Conservation (phyloP, 768 basidiomycete species). For the Lentinula boryana region DNA sequence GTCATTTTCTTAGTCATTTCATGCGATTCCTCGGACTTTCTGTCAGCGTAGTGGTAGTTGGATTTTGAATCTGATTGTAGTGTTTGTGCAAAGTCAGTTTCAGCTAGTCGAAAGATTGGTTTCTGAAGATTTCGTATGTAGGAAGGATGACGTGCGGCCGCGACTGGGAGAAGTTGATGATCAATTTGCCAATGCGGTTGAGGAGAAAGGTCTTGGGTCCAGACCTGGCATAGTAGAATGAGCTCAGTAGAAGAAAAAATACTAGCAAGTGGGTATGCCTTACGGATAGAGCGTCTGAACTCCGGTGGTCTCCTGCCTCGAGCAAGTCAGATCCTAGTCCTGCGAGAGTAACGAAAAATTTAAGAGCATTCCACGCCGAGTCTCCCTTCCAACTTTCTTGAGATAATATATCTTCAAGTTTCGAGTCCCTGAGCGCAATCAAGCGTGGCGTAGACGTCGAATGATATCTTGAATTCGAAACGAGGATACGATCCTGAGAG, state of each 20-base stretch:
- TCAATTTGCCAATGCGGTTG: neutral
- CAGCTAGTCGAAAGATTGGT: slow-evolving; percentile 18
- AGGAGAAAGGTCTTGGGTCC: neutral
- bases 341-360: slow-evolving; percentile 20
- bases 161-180: slow-evolving; percentile 27
- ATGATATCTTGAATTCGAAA: slow-evolving; percentile 16
- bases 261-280: neutral
- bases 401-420: slow-evolving; percentile 18
- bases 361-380: slow-evolving; percentile 18
- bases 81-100: neutral
- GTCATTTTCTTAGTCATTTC: neutral
- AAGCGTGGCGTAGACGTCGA: slow-evolving; percentile 23
- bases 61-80: neutral
- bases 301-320: neutral
- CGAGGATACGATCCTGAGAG: slow-evolving; percentile 4
- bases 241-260: neutral
- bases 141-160: slow-evolving; percentile 41
- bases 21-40: too few species aligned
- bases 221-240: neutral
- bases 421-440: slow-evolving; percentile 24
- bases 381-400: slow-evolving; percentile 19
- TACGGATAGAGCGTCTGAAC: neutral
- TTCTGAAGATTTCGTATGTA: slow-evolving; percentile 26
- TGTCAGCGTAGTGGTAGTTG: neutral
- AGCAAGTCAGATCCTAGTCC: slow-evolving; percentile 16